A percentile compares a stretch with the other conserved stretches of the same genome.
Conservation (phyloP, 2,329 filamentous ascomycete genomes). For the Tolypocladium album region DNA sequence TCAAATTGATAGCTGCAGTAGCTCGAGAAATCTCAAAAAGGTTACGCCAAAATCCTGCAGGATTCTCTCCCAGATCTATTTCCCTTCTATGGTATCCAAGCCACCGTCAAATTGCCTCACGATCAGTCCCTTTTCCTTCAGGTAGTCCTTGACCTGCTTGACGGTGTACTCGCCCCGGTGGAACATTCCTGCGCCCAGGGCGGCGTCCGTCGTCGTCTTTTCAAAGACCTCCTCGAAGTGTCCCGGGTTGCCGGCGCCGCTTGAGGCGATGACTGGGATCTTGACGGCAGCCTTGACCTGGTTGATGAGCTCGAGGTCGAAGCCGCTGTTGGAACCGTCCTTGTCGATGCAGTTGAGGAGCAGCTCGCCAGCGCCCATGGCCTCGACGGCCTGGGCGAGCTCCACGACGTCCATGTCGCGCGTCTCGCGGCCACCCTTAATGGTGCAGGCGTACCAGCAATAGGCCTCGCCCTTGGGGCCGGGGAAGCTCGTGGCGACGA, state of each 20-base stretch:
- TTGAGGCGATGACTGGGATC: slow-evolving; percentile 93
- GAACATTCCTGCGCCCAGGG: slow-evolving; percentile 94
- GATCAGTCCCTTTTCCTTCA: slow-evolving; percentile 59
- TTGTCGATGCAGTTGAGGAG: slow-evolving; percentile 96
- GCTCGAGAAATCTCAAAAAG: not conserved
- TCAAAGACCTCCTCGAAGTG: slow-evolving; percentile 91
- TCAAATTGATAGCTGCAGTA: not conserved
- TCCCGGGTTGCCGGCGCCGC: slow-evolving; percentile 74
- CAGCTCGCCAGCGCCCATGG: slow-evolving; percentile 91
- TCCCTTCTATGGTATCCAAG: slow-evolving; percentile 9
- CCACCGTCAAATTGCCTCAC: slow-evolving; percentile 69
- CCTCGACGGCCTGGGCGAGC: slow-evolving; percentile 79
- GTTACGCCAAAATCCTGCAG: not conserved
- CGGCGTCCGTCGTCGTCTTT: slow-evolving; percentile 79
- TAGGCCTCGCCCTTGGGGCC: slow-evolving; percentile 68
- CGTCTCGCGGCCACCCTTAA: slow-evolving; percentile 91
- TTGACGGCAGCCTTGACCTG: slow-evolving; percentile 79
- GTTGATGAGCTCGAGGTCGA: slow-evolving; percentile 82
- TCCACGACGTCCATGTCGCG: slow-evolving; percentile 88
- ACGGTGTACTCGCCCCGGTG: slow-evolving; percentile 94
- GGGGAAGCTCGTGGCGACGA: slow-evolving; percentile 56
- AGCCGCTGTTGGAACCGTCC: slow-evolving; percentile 89
- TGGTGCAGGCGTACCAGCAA: slow-evolving; percentile 97
- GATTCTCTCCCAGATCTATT: not conserved
- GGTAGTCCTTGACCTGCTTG: slow-evolving; percentile 78